Evolutionary conservation across 768 basidiomycete genomes (phyloP).

Genomic region (Xanthoconium stramineum): DNA sequence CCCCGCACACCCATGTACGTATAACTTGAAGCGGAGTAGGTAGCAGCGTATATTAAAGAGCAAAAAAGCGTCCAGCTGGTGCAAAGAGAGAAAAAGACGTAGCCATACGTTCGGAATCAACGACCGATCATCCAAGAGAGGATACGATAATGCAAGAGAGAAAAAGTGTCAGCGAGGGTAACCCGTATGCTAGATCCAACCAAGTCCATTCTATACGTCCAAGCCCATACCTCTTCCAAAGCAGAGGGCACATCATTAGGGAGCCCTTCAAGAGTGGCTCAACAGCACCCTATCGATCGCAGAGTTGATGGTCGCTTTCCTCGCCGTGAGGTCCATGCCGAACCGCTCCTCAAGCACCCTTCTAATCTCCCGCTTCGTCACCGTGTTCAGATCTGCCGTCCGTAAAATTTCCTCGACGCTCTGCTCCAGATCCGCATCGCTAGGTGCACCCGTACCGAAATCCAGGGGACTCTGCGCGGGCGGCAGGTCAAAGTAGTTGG

Average conservation of each 20-base stretch:
- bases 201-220: constrained; percentile 18
- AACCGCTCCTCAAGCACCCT: constrained; percentile 79
- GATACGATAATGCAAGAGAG: not conserved
- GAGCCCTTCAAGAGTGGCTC: constrained; percentile 35
- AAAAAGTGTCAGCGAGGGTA: constrained; percentile 13
- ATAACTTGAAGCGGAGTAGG: not conserved
- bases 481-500: constrained; percentile 74
- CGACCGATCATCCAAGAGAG: constrained; percentile 7
- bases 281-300: constrained; percentile 72
- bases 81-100: not conserved
- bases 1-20: not conserved
- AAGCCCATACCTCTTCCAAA: not conserved
- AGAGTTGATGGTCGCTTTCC: constrained; percentile 73
- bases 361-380: constrained; percentile 92
- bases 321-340: constrained; percentile 68
- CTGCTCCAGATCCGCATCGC: constrained; percentile 69
- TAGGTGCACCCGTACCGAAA: constrained; percentile 46
- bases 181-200: constrained; percentile 20
- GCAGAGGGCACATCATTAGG: not conserved
- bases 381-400: constrained; percentile 78
- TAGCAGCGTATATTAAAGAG: constrained; percentile 1
- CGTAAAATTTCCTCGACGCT: constrained; percentile 72
- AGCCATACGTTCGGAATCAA: not conserved
- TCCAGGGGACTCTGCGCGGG: constrained; percentile 47
- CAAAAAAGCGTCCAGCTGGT: constrained; percentile 13